phyloP scores from a whole-genome alignment of 805 yeast genomes.

The Suhomyces xylopsoci region DNA sequence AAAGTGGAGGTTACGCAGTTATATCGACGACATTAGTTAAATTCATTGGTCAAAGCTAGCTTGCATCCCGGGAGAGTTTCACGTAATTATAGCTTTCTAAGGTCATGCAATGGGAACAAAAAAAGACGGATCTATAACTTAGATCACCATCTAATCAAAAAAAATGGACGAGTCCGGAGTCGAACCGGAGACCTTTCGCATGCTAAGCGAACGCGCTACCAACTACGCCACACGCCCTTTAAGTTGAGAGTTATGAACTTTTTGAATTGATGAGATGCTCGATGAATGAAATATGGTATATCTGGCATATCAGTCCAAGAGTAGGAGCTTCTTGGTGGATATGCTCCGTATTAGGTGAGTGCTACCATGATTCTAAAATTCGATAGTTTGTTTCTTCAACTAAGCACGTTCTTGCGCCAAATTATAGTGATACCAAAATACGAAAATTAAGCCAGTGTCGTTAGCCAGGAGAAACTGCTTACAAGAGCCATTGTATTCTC shows the following conservation, averaged over 20 bases:
- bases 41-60: too few species aligned
- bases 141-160: background rate
- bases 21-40: too few species aligned
- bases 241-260: too few species aligned
- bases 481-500: too few species aligned
- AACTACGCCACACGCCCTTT: constrained; percentile 60
- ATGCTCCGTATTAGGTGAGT: background rate
- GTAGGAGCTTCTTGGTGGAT: background rate
- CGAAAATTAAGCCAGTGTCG: background rate
- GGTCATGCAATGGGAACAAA: too few species aligned
- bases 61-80: too few species aligned
- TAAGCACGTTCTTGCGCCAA: background rate
- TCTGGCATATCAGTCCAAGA: background rate
- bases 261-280: background rate
- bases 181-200: constrained; percentile 79
- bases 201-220: constrained; percentile 81
- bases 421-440: too few species aligned
- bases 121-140: too few species aligned
- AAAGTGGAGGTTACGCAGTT: too few species aligned
- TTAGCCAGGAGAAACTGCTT: too few species aligned
- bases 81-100: too few species aligned
- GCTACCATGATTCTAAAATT: too few species aligned
- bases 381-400: background rate
- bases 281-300: background rate
- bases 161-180: constrained; percentile 69